These are phyloP conservation scores for Tilletia horrida DNA, from an alignment of 1,284 basidiomycete genomes.

Conservation along the genomic window DNA sequence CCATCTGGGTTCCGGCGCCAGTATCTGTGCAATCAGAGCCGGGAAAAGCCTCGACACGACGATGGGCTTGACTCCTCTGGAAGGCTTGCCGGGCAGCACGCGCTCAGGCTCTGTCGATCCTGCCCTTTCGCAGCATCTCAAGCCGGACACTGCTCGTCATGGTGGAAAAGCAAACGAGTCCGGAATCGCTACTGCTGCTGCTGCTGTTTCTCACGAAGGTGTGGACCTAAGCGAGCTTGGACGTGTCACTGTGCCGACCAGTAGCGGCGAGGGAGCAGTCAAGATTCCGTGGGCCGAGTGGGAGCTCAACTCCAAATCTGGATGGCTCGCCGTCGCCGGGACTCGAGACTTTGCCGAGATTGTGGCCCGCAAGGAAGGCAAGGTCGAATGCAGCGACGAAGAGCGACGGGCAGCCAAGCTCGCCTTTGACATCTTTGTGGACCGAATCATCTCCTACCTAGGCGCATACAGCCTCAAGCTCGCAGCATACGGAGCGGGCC, in stretches of 20 bases:
- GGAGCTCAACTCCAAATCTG: constrained; percentile 27
- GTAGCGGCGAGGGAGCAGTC: not conserved
- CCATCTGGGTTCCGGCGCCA: constrained; percentile 27
- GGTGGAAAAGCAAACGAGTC: not conserved
- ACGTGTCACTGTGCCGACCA: not conserved
- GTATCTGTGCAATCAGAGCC: constrained; percentile 23
- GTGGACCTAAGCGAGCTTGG: constrained; percentile 15
- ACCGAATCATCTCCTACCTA: constrained; percentile 27
- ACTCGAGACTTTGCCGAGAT: constrained; percentile 27
- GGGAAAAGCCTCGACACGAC: constrained; percentile 28
- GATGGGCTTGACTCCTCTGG: constrained; percentile 32
- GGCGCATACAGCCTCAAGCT: constrained; percentile 29
- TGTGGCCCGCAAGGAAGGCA: constrained; percentile 7
- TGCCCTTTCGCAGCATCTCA: constrained; percentile 26
- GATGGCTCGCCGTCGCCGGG: constrained; percentile 26
- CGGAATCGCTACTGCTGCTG: not conserved
- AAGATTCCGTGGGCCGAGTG: constrained; percentile 20
- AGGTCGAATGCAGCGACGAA: constrained; percentile 17
- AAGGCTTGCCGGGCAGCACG: constrained; percentile 29
- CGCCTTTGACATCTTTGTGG: constrained; percentile 33
- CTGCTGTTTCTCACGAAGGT: not conserved
- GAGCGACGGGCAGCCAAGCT: constrained; percentile 15
- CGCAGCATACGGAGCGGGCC: constrained; percentile 2
- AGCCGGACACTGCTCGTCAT: constrained; percentile 1
- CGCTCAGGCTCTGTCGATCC: constrained; percentile 29